Percentiles rank a stretch among this genome's conserved stretches.
These are phyloP conservation scores for Aspergillus novoparasiticus DNA, from an alignment of 2,329 filamentous ascomycete genomes.

Conservation along the genomic window DNA sequence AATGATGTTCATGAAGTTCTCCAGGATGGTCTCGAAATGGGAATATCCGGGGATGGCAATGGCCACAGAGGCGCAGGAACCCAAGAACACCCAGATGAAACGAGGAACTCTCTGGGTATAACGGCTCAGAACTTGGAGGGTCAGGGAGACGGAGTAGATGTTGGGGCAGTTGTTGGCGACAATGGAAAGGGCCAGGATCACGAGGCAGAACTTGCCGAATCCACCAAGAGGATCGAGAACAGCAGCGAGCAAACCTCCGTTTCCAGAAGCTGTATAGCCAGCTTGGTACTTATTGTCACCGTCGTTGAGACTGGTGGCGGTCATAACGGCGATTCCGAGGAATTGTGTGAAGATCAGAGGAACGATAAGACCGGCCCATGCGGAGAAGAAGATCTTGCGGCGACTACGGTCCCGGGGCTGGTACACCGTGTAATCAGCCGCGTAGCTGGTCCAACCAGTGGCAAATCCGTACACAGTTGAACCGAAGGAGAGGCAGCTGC, in stretches of 20 bases:
- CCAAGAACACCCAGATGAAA: conserved; percentile 67
- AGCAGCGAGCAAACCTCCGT: conserved; percentile 68
- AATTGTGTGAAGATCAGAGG: conserved; percentile 75
- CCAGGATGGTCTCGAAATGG: conserved; percentile 65
- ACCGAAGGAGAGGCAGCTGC: conserved; percentile 65
- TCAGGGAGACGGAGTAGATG: conserved; percentile 70
- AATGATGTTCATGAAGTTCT: conserved; percentile 71
- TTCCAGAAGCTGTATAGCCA: conserved; percentile 59
- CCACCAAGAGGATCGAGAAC: conserved; percentile 65
- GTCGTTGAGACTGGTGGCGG: conserved; percentile 60
- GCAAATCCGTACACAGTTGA: conserved; percentile 69
- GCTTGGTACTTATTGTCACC: conserved; percentile 57
- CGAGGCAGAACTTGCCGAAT: conserved; percentile 73
- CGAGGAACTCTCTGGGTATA: conserved; percentile 65
- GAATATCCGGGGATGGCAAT: conserved; percentile 71
- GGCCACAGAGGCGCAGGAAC: conserved; percentile 65
- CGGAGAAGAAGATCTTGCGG: conserved; percentile 67
- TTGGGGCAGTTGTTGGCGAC: conserved; percentile 73
- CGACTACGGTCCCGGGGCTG: conserved; percentile 65
- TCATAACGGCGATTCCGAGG: conserved; percentile 70
- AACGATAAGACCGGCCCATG: conserved; percentile 69
- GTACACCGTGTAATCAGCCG: conserved; percentile 80
- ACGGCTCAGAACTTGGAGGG: conserved; percentile 65
- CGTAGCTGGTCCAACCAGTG: conserved; percentile 73
- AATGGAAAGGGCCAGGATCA: conserved; percentile 67